Evolutionary conservation across 2,329 filamentous ascomycete species (phyloP).

Genomic region (Orbilia ellipsospora): DNA sequence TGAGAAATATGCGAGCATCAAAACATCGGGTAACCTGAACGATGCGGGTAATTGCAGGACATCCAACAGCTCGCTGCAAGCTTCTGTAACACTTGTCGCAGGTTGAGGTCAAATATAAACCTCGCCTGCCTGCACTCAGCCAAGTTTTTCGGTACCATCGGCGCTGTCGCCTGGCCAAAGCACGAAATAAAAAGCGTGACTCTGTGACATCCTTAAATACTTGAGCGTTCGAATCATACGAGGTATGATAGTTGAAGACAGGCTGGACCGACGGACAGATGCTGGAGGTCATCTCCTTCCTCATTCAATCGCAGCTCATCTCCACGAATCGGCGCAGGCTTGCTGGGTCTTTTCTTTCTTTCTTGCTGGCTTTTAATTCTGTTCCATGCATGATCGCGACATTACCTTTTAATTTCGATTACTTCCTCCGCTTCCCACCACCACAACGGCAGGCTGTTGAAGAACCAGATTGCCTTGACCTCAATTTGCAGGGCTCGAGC

Average conservation of each 20-base stretch:
- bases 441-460: too few relatives aligned
- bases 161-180: background rate
- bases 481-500: slow-evolving; percentile 24
- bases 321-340: slow-evolving; percentile 22
- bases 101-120: slow-evolving; percentile 42
- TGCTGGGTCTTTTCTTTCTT: slow-evolving; percentile 4
- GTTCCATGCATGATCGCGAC: slow-evolving; percentile 37
- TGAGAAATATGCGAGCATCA: slow-evolving; percentile 14
- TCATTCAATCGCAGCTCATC: slow-evolving; percentile 43
- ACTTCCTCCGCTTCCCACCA: slow-evolving; percentile 16
- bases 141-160: background rate
- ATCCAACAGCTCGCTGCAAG: slow-evolving; percentile 30
- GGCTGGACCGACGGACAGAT: background rate
- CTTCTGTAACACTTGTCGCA: slow-evolving; percentile 55
- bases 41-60: slow-evolving; percentile 53
- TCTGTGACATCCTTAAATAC: too few relatives aligned
- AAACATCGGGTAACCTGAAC: slow-evolving; percentile 39
- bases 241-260: background rate
- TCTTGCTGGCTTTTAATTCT: background rate
- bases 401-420: slow-evolving; percentile 33
- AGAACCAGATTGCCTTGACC: slow-evolving; percentile 29
- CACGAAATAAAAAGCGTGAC: background rate
- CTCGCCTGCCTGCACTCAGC: slow-evolving; percentile 10
- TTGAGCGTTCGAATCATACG: too few relatives aligned
- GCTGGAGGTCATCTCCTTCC: slow-evolving; percentile 31